phyloP scores from a whole-genome alignment of 1,139 yeast species.

The Lodderomyces beijingensis region DNA sequence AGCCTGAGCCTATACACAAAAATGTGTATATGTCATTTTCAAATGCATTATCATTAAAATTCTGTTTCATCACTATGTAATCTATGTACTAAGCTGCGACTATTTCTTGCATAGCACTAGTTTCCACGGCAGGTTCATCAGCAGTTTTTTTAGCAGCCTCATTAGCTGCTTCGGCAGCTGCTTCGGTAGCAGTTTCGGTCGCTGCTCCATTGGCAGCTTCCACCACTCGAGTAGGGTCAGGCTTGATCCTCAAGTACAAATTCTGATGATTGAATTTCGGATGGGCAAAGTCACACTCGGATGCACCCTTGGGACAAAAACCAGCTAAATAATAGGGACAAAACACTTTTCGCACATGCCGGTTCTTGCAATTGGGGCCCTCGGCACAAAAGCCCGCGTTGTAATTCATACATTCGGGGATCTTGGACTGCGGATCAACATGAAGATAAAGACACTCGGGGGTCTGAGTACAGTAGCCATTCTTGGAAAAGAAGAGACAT shows the following conservation, averaged over 20 bases:
- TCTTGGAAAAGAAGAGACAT: slow-evolving; percentile 80
- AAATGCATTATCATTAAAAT: neutral
- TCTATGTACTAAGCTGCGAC: no score
- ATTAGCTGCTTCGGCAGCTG: no score
- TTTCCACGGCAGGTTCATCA: no score
- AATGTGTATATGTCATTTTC: no score
- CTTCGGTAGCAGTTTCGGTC: no score
- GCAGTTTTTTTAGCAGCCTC: no score
- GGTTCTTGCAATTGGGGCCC: slow-evolving; percentile 80
- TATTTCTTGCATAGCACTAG: neutral
- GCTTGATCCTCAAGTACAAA: slow-evolving; percentile 46
- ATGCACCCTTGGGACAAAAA: slow-evolving; percentile 76
- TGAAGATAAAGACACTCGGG: slow-evolving; percentile 94
- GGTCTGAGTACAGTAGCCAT: slow-evolving; percentile 90
- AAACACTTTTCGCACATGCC: slow-evolving; percentile 73
- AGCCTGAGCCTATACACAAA: no score
- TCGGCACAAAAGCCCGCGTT: slow-evolving; percentile 87
- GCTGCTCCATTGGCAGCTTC: no score
- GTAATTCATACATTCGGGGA: slow-evolving; percentile 83
- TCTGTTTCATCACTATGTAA: neutral
- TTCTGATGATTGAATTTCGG: slow-evolving; percentile 49
- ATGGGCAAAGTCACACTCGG: slow-evolving; percentile 54
- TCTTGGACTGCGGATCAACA: slow-evolving; percentile 81
- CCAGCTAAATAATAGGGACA: slow-evolving; percentile 89
- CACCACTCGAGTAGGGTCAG: slow-evolving; percentile 41